Base-by-base conservation (phyloP, 441 rosid species). In the Theobroma grandiflorum region DNA sequence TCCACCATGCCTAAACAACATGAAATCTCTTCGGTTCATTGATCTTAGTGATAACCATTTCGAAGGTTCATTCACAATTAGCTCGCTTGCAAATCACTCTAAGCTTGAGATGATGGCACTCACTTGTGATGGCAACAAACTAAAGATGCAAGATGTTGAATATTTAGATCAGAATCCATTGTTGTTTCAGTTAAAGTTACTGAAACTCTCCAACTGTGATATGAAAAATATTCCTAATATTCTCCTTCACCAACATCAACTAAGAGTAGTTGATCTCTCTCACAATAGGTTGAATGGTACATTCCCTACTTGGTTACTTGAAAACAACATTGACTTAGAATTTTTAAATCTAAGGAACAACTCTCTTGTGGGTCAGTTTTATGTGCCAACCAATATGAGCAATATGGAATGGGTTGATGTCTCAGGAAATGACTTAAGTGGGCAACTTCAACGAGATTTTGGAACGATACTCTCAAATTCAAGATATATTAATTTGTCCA, bases 1-100 rank as follows among this genome's bases (percentile, higher is more conserved):
- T 10, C 87, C 87, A 70, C 31, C 31, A 37, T 82, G 84, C 67
- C 33, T 80, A 6, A 9, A 15, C 50, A 85, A 77, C 31, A n/a
- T 82, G 78, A 62, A 64, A 10, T 82, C 79, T 52, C n/a, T 52
- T 15, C 57, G 57, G 14, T 52, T 14, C 57, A 52, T 52, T 0
- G n/a, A 15, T 15, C 57, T 52, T 15, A 4, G 16, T 15, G 18
- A 15, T 15, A 52, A 52, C n/a, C n/a, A 15, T 15, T 14, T 52
- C 14, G 57, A 52, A 49, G 53, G 53, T 4, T 12, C 18, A 49
- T 49, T 49, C 53, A 11, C 10, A 1, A 14, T 52, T 15, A 52
- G n/a, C n/a, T 52, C 5, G 57, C 3, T 52, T 52, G 57, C n/a
- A 4, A 52, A 52, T 15, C n/a, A 52, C 3, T 52, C 57, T n/a